phyloP scores from a whole-genome alignment of 345 rosid species.

The Gossypium longicalyx region DNA sequence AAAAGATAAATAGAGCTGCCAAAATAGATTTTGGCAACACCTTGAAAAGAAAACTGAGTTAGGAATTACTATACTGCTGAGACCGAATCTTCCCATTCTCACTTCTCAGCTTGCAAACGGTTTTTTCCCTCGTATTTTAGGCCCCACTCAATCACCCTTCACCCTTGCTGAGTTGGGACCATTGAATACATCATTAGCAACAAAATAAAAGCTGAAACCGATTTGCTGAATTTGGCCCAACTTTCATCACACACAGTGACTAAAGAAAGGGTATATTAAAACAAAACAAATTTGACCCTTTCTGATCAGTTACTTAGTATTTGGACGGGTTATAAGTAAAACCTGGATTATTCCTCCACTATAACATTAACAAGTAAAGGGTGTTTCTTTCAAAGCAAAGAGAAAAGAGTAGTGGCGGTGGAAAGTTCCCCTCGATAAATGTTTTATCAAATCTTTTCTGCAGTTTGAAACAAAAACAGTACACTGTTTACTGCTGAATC shows the following conservation, averaged over 20 bases:
- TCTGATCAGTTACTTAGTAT: neutral
- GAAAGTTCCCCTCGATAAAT: conserved; percentile 1
- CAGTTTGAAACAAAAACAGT: conserved; percentile 5
- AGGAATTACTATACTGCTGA: too few species aligned
- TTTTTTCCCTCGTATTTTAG: neutral
- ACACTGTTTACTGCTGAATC: neutral
- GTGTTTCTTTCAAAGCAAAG: neutral
- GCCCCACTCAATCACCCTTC: neutral
- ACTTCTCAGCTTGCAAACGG: neutral
- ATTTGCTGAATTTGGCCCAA: neutral
- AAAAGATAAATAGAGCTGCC: neutral
- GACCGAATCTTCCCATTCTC: too few species aligned
- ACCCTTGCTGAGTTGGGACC: neutral
- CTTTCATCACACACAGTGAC: neutral
- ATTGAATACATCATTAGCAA: neutral
- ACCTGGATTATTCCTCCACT: too few species aligned
- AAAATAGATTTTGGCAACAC: too few species aligned
- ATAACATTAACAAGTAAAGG: too few species aligned
- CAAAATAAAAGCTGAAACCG: neutral
- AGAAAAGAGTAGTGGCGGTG: neutral
- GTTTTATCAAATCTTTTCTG: conserved; percentile 14
- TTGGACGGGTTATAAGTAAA: neutral
- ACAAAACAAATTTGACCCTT: neutral
- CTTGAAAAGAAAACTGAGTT: neutral
- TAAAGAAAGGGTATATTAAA: too few species aligned